Evolutionary conservation across 768 basidiomycete species (phyloP).

Genomic region (Leccinellum albellum): DNA sequence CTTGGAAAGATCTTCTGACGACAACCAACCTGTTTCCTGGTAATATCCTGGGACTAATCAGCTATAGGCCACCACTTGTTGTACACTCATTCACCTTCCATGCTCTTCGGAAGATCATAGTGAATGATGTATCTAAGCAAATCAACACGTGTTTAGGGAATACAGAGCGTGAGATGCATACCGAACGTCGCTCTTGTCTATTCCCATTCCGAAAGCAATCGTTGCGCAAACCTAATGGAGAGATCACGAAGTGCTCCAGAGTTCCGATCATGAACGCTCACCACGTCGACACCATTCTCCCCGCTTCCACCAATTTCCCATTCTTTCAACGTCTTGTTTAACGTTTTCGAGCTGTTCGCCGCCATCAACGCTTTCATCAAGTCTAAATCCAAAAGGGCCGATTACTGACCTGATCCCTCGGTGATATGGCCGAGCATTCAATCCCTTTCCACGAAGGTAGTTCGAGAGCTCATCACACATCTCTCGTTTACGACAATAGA

Average conservation of each 20-base stretch:
- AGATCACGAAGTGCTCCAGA: not conserved
- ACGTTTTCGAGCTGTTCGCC: constrained; percentile 37
- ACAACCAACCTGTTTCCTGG: constrained; percentile 70
- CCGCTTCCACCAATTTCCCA: constrained; percentile 57
- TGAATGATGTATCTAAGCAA: constrained; percentile 66
- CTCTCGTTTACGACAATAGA: constrained; percentile 69
- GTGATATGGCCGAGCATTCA: constrained; percentile 73
- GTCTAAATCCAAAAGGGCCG: not conserved
- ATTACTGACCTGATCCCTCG: constrained; percentile 54
- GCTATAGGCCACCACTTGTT: not conserved
- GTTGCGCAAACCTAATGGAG: constrained; percentile 66
- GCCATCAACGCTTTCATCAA: not conserved
- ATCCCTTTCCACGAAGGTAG: constrained; percentile 62
- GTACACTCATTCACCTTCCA: constrained; percentile 54
- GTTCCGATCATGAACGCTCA: constrained; percentile 29
- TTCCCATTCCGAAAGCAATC: constrained; percentile 83
- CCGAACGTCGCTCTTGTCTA: constrained; percentile 80
- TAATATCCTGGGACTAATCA: constrained; percentile 59
- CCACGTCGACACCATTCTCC: constrained; percentile 58
- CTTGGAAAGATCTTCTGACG: not conserved
- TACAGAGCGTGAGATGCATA: constrained; percentile 19
- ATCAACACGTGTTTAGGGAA: not conserved
- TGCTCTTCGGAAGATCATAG: constrained; percentile 77
- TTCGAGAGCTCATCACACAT: constrained; percentile 66
- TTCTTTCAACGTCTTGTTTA: constrained; percentile 54